Base-by-base conservation (phyloP, 2,329 filamentous ascomycete genomes). In the Pyricularia pennisetigena region DNA sequence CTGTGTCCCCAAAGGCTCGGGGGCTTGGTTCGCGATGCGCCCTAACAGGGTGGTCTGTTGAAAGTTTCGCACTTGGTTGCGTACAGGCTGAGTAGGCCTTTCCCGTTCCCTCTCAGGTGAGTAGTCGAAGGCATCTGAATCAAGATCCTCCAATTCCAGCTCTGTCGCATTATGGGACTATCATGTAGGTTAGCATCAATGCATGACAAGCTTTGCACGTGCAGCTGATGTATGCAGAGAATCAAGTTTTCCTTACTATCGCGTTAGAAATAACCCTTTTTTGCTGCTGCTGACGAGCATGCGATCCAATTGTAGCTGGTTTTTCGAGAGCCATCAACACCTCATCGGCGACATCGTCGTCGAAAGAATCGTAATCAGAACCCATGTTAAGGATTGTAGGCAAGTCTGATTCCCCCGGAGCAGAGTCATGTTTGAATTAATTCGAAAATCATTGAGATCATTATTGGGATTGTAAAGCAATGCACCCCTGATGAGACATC, bases 61-160 rank as follows among this genome's bases (percentile, higher is more conserved):
- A 68, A 82, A 82, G 16, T 72, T 79, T 67, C 75, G 74, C 4
- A 30, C n/a, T 23, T 26, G 54, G 28, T 67, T 62, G 3, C n/a
- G 20, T 30, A n/a, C 29, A 24, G 49, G 10, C 26, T 62, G 67
- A 14, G 67, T 69, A 30, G 68, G 68, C 14, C 70, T 69, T 20
- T 68, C 41, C 41, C 41, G 14, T 49, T 49, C 69, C 23, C 75
- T 76, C 64, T 81, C 78, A 5, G 87, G 85, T 1, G 88, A 87
- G 67, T 76, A 84, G 66, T 87, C 88, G 74, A 94, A 93, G 1
- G 89, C 90, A 80, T 93, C 85, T 1, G 86, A 83, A 0, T 88
- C 84, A 65, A 89, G 77, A 70, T 86, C 82, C 32, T 86, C 83
- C 3, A 89, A 74, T 41, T 86, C 64, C 57, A 61, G 57, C 23